phyloP scores from a whole-genome alignment of 179 eudicot genomes.

The Nepenthes alata region DNA sequence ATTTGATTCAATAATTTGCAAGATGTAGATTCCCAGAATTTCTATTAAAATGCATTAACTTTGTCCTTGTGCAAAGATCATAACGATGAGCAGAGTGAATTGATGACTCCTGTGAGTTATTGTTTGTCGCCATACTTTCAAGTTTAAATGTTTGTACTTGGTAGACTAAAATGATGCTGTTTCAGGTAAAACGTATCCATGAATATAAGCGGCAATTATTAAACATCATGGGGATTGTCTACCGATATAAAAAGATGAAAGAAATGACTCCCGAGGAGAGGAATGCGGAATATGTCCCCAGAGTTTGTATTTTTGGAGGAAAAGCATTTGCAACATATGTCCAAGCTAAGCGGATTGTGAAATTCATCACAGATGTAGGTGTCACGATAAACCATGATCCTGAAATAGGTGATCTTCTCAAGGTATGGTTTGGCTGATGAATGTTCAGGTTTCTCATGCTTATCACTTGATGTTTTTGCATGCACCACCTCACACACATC shows the following conservation, averaged over 20 bases:
- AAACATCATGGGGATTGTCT: slow-evolving; percentile 79
- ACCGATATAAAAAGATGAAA: slow-evolving; percentile 92
- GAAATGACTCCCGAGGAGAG: slow-evolving; percentile 69
- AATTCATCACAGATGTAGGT: slow-evolving; percentile 85
- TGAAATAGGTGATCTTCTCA: slow-evolving; percentile 75
- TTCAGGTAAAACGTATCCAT: slow-evolving; percentile 84
- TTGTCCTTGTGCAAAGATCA: not conserved
- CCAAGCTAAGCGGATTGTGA: slow-evolving; percentile 93
- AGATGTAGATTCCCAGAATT: not conserved
- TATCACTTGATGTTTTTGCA: not conserved
- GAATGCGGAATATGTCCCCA: slow-evolving; percentile 51
- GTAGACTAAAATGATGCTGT: slow-evolving; percentile 7
- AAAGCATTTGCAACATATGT: slow-evolving; percentile 91
- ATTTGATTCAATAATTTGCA: too few relatives aligned
- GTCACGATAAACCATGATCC: slow-evolving; percentile 78
- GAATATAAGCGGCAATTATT: slow-evolving; percentile 89
- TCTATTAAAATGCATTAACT: not conserved
- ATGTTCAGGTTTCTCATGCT: not conserved
- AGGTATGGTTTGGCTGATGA: slow-evolving; percentile 33
- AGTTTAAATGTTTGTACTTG: not conserved
- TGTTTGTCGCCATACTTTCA: not conserved
- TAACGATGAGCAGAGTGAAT: not conserved
- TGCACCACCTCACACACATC: not conserved
- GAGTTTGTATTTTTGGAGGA: slow-evolving; percentile 93
- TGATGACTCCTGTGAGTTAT: not conserved